Conservation (phyloP, 202 grass and related monocot genomes). For the Hordeum pubiflorum region DNA sequence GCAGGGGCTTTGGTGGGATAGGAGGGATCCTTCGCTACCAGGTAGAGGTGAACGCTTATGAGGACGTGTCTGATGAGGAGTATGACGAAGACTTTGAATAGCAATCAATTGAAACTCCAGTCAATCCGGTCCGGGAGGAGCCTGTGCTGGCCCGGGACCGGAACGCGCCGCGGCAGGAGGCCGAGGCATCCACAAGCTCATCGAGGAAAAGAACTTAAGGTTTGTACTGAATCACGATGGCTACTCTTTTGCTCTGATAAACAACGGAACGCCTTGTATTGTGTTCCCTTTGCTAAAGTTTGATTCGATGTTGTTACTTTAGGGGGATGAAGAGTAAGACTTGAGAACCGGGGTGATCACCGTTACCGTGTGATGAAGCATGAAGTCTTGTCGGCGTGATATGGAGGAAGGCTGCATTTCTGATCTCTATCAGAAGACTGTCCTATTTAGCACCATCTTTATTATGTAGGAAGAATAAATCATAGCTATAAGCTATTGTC, state of each 20-base stretch:
- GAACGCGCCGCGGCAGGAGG: not conserved
- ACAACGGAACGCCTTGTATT: not conserved
- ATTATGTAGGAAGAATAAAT: not conserved
- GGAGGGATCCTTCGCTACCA: conserved; percentile 47
- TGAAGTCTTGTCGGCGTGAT: conserved; percentile 8
- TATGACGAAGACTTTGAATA: conserved; percentile 45
- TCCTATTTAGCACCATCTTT: not conserved
- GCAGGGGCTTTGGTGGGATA: conserved; percentile 51
- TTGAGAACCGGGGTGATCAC: not conserved
- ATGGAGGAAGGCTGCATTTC: not conserved
- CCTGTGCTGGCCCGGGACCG: conserved; percentile 34
- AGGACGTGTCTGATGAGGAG: conserved; percentile 37
- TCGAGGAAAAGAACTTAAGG: conserved; percentile 17
- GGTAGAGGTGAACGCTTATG: conserved; percentile 37
- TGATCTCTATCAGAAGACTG: not conserved
- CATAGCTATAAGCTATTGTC: not conserved
- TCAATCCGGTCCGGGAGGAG: conserved; percentile 38
- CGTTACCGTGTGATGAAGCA: not conserved
- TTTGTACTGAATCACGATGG: not conserved
- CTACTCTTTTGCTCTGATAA: not conserved
- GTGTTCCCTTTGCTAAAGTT: not conserved
- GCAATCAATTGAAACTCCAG: conserved; percentile 43
- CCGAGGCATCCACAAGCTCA: conserved; percentile 25
- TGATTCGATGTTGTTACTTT: not conserved
- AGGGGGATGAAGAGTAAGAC: conserved; percentile 18